Evolutionary conservation across 1,284 basidiomycete genomes (phyloP).

Genomic region (Cryptococcus sp.): DNA sequence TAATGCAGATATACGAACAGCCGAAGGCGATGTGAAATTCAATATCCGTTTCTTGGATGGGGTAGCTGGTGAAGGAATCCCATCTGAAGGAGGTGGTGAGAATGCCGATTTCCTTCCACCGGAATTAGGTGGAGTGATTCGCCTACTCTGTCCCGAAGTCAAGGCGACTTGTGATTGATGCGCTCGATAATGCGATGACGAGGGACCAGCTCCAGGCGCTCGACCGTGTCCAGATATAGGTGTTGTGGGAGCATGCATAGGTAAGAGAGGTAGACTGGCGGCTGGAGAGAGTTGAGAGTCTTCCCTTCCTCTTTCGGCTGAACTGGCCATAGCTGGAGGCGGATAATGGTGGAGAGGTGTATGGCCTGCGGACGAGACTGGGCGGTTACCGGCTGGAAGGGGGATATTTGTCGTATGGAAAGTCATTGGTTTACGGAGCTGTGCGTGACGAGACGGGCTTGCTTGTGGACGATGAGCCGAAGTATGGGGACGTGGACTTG

Average conservation of each 20-base stretch:
- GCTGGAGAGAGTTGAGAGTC: conserved; percentile 39
- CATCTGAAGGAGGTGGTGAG: conserved; percentile 33
- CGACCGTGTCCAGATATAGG: conserved; percentile 38
- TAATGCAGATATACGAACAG: conserved; percentile 29
- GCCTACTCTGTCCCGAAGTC: conserved; percentile 20
- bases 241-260: conserved; percentile 41
- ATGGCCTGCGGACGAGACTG: conserved; percentile 35
- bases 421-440: conserved; percentile 31
- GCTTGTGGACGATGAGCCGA: conserved; percentile 16
- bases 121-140: conserved; percentile 24
- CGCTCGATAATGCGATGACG: conserved; percentile 37
- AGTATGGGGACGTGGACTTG: conserved; percentile 18
- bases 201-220: conserved; percentile 40
- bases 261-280: conserved; percentile 41
- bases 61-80: conserved; percentile 40
- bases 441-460: conserved; percentile 22
- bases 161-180: conserved; percentile 43
- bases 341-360: conserved; percentile 44
- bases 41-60: conserved; percentile 52
- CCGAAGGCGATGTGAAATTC: conserved; percentile 49
- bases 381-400: conserved; percentile 18
- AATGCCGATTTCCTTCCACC: conserved; percentile 31
- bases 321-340: conserved; percentile 28
- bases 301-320: conserved; percentile 16
- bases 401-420: conserved; percentile 31